phyloP scores from a whole-genome alignment of 129 eudicot genomes.

The Pittosporum tobira region DNA sequence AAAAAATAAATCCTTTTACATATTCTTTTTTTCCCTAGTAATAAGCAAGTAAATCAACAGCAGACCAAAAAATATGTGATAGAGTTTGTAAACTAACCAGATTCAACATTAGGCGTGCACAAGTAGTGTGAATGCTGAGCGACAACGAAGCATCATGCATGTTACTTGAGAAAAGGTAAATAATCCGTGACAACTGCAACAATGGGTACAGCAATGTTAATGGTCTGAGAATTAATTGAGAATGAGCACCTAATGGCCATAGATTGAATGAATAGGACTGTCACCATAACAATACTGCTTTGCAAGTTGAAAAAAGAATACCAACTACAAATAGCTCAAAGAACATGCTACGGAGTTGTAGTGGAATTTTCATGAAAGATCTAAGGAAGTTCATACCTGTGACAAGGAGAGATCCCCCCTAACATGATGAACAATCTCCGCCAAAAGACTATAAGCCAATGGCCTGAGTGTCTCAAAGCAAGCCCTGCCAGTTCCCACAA shows the following conservation, averaged over 20 bases:
- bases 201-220: slow-evolving; percentile 4
- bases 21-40: not conserved
- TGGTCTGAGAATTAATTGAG: too few species aligned
- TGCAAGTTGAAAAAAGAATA: not conserved
- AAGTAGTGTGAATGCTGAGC: slow-evolving; percentile 95
- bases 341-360: not conserved
- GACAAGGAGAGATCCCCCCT: slow-evolving; percentile 83
- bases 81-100: slow-evolving; percentile 42
- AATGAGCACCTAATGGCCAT: too few species aligned
- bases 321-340: too few species aligned
- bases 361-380: not conserved
- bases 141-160: slow-evolving; percentile 99
- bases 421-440: slow-evolving; percentile 98
- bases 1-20: not conserved
- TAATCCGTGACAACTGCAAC: slow-evolving; percentile 86
- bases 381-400: slow-evolving; percentile 46
- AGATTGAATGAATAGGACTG: not conserved
- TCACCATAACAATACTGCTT: not conserved
- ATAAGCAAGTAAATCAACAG: not conserved
- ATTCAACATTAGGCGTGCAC: slow-evolving; percentile 95
- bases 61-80: not conserved
- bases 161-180: slow-evolving; percentile 95
- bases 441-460: slow-evolving; percentile 91
- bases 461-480: slow-evolving; percentile 96
- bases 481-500: slow-evolving; percentile 97